Evolutionary conservation across 352 stramenopile genomes (phyloP), one percentile per base, ranked within the genome.

Genomic region (Phytophthora aleatoria): DNA sequence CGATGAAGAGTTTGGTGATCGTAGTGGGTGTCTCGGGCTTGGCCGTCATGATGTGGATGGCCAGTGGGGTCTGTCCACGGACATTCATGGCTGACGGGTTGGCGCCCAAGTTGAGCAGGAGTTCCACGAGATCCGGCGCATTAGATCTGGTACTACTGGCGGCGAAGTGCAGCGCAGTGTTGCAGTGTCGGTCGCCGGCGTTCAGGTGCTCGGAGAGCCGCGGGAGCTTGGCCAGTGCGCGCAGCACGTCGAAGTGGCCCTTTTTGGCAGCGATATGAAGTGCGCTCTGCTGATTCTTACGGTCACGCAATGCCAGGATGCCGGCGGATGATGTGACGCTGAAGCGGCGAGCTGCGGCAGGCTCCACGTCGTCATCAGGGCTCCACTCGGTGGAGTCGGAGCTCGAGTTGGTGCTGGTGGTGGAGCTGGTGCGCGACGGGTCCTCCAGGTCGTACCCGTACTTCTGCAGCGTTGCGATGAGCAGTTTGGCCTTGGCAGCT

Each of bases 181-280:
- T 95, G 50, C 67, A 66, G 62, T 93, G 84, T 50, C 84, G 80
- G 64, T 95, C 87, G 41, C 84, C 84, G 1, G 83, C 71, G 57
- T 92, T 94, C 52, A 95, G 64, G 52, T 88, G 86, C 15, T 94
- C 87, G 8, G 76, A 63, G 10, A 87, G 70, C 20, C 81, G 67
- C 36, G 87, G 87, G 13, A 95, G 85, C 54, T 90, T 92, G 20
- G 79, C 82, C n/a, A 95, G 80, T 41, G 87, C 87, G 13, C 74
- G 73, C 49, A 95, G 67, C 39, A 95, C 87, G 39, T 95, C 87
- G 50, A 92, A 70, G 58, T 95, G 87, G 6, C 85, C 87, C 57
- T 95, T 95, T 38, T 89, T 90, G 45, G 85, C 87, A 0, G 87
- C 87, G 36, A 95, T 91, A 62, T 95, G 87, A 28, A 95, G 73